These are phyloP conservation scores for Musa beccarii DNA, from an alignment of 176 grass and related monocot species.

Conservation along the genomic window DNA sequence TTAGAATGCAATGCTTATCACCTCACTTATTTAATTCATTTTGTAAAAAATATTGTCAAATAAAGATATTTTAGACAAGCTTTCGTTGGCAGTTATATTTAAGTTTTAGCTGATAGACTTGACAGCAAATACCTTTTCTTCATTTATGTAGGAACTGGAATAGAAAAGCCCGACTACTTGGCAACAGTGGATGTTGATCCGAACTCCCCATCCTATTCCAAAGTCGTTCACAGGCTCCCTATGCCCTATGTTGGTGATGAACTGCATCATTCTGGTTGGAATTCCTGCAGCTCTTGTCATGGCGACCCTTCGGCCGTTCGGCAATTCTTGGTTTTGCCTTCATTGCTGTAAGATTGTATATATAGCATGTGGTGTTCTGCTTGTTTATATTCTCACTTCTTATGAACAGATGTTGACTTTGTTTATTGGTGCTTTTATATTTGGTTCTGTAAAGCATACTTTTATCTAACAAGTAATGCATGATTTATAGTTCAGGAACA, in stretches of 20 bases:
- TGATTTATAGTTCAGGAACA: neutral
- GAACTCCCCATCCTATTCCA: conserved; percentile 61
- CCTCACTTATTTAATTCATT: too few relatives aligned
- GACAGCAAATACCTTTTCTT: conserved; percentile 4
- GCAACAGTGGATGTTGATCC: conserved; percentile 74
- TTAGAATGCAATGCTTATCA: too few relatives aligned
- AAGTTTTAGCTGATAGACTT: neutral
- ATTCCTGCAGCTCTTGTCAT: conserved; percentile 93
- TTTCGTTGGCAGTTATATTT: too few relatives aligned
- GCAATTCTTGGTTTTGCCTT: conserved; percentile 72
- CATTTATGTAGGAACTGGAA: conserved; percentile 56
- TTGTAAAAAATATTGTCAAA: too few relatives aligned
- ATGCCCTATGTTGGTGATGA: conserved; percentile 64
- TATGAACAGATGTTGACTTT: too few relatives aligned
- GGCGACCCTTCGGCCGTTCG: conserved; percentile 45
- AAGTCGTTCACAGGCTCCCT: conserved; percentile 82
- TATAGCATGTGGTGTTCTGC: neutral
- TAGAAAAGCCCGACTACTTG: conserved; percentile 79
- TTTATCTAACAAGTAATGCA: neutral
- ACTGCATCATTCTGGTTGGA: conserved; percentile 91
- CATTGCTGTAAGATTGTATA: conserved; percentile 47
- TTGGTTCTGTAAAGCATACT: too few relatives aligned
- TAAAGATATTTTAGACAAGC: too few relatives aligned
- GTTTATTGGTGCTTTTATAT: too few relatives aligned
- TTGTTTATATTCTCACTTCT: too few relatives aligned